Evolutionary conservation across 2,329 filamentous ascomycete species (phyloP).

Genomic region (Aspergillus ustus): DNA sequence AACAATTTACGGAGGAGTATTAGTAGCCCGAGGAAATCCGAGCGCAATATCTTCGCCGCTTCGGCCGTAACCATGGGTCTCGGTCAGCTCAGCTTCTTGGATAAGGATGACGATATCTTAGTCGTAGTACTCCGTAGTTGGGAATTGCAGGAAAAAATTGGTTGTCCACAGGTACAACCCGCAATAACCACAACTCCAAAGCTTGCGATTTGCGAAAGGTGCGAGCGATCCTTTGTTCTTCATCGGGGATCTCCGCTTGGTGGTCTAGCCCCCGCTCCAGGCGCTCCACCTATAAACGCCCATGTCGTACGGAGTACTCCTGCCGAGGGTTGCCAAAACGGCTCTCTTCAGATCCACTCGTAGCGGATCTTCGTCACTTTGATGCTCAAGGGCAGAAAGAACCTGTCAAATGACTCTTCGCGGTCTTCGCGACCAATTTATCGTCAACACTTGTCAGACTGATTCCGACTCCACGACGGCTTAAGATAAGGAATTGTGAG

Average conservation of each 20-base stretch:
- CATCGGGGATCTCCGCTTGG: constrained; percentile 27
- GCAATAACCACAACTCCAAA: background rate
- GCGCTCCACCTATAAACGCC: constrained; percentile 16
- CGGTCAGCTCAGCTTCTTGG: constrained; percentile 2
- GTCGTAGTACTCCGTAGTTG: too few species aligned
- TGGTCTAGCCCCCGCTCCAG: constrained; percentile 13
- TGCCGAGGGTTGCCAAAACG: constrained; percentile 11
- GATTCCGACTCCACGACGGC: too few species aligned
- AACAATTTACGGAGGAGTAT: background rate
- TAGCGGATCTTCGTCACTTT: background rate
- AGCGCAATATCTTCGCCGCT: background rate
- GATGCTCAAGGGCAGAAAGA: background rate
- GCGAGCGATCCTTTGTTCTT: constrained; percentile 19
- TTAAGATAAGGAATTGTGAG: too few species aligned
- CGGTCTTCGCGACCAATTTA: background rate
- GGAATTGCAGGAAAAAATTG: background rate
- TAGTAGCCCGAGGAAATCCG: constrained; percentile 9
- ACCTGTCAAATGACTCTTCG: constrained; percentile 1
- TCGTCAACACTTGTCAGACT: too few species aligned
- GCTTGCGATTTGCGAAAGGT: background rate
- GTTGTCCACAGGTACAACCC: background rate
- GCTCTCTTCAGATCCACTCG: constrained; percentile 6
- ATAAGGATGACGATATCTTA: background rate
- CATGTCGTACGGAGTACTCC: constrained; percentile 4
- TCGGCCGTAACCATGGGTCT: constrained; percentile 6